phyloP scores from a whole-genome alignment of 106 monocot genomes.

The Agapanthus africanus region DNA sequence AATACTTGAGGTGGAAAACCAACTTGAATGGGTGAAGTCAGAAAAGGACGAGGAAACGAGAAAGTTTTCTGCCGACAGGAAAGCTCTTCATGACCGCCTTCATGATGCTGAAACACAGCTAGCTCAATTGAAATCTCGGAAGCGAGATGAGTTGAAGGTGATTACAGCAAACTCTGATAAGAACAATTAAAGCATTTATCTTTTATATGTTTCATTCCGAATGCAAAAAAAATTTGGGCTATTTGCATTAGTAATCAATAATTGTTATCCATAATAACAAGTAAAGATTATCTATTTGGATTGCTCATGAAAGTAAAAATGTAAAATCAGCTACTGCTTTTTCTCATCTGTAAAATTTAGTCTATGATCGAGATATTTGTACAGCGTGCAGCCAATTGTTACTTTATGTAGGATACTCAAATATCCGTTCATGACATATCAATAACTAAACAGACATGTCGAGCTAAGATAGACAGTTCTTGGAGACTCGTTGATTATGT shows the following conservation, averaged over 20 bases:
- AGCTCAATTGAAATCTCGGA: constrained; percentile 68
- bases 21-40: constrained; percentile 83
- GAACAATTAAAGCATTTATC: not conserved
- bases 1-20: constrained; percentile 66
- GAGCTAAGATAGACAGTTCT: too few species aligned
- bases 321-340: not conserved
- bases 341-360: too few species aligned
- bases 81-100: constrained; percentile 77
- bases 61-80: constrained; percentile 68
- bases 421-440: too few species aligned
- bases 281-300: not conserved
- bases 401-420: too few species aligned
- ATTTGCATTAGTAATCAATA: not conserved
- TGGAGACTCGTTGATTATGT: too few species aligned
- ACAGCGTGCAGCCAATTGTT: too few species aligned
- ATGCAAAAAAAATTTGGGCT: not conserved
- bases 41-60: constrained; percentile 85
- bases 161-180: not conserved
- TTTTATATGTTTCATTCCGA: not conserved
- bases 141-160: constrained; percentile 91
- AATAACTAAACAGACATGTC: too few species aligned
- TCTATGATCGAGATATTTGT: too few species aligned
- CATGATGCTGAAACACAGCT: constrained; percentile 87
- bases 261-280: not conserved
- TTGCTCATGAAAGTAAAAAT: not conserved